Base-by-base conservation (phyloP, 208 protist genomes). In the Crithidia brevicula region DNA sequence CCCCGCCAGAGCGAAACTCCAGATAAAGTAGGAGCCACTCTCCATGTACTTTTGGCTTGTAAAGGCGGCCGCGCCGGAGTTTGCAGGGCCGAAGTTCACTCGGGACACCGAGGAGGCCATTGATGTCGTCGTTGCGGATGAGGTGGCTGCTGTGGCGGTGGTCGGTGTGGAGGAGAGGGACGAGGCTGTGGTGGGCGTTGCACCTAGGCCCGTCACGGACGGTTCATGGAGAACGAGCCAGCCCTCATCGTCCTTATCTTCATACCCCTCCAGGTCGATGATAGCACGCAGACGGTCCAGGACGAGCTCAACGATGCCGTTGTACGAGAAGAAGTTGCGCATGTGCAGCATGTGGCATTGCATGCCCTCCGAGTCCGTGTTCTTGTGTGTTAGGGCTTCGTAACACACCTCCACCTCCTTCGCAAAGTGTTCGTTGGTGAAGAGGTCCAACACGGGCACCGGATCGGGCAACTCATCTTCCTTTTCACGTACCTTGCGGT, bases 11-110 rank as follows among this genome's bases (percentile, higher is more conserved):
- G 51, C 13, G 23, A 75, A 76, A 54, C 79, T 73, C 83, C 83
- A 88, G 25, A 88, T 83, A 36, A 68, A 72, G 73, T 83, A 88
- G 18, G 74, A 77, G 10, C 82, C 74, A 3, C 67, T 64, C 43
- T 76, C 61, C 45, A 87, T 50, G 43, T 60, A 59, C 28, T 30
- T 65, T 11, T 45, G 43, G 11, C 11, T 45, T 15, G 59, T 45
- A 5, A 65, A 43, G 31, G 59, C 43, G 31, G 46, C 30, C 5
- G 59, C 27, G 30, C 59, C 43, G 43, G 43, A n/a, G 43, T 52
- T 63, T 6, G 20, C 25, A 2, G 16, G 36, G 6, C 56, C 56
- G 40, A 18, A 20, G 25, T 13, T 18, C 16, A 20, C n/a, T 16
- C 25, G 43, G 28, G 43, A 1, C 18, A 28, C 40, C 18, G 42